Conservation (phyloP, 768 basidiomycete species). For the Gloeopeniophorella convolvens region DNA sequence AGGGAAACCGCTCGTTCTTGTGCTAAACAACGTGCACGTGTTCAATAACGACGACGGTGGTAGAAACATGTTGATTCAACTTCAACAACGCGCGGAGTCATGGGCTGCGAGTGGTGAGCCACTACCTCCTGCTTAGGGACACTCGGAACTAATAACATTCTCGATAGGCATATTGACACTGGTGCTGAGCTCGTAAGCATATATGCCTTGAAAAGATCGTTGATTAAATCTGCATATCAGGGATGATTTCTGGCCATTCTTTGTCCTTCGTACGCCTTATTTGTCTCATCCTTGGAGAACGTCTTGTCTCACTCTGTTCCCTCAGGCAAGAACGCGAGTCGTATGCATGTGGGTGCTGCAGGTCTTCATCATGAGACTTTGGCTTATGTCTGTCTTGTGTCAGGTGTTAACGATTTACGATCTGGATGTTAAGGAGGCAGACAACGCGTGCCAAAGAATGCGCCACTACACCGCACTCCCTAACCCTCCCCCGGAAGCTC, state of each 20-base stretch:
- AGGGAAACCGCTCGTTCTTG: constrained; percentile 67
- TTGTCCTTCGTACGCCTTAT: constrained; percentile 46
- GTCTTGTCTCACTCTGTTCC: constrained; percentile 10
- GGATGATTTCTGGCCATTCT: constrained; percentile 82
- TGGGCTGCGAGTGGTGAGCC: constrained; percentile 74
- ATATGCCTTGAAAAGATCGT: neutral
- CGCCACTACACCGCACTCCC: constrained; percentile 36
- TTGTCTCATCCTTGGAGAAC: neutral
- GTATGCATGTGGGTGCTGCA: constrained; percentile 57
- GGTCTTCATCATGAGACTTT: neutral
- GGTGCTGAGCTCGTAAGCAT: constrained; percentile 67
- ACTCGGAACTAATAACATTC: constrained; percentile 10
- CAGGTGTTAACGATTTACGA: constrained; percentile 71
- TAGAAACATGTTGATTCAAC: constrained; percentile 69
- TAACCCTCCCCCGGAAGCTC: constrained; percentile 31
- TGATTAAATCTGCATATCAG: constrained; percentile 30
- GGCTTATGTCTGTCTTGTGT: neutral
- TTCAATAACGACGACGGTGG: constrained; percentile 76
- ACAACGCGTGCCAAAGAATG: constrained; percentile 48
- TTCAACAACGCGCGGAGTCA: constrained; percentile 79
- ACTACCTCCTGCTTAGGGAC: neutral
- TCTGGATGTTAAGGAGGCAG: constrained; percentile 51
- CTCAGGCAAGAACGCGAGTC: constrained; percentile 59
- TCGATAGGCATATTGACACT: constrained; percentile 63
- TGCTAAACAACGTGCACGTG: constrained; percentile 74